Conservation (phyloP, 148 eudicot species). For the Beta vulgaris region DNA sequence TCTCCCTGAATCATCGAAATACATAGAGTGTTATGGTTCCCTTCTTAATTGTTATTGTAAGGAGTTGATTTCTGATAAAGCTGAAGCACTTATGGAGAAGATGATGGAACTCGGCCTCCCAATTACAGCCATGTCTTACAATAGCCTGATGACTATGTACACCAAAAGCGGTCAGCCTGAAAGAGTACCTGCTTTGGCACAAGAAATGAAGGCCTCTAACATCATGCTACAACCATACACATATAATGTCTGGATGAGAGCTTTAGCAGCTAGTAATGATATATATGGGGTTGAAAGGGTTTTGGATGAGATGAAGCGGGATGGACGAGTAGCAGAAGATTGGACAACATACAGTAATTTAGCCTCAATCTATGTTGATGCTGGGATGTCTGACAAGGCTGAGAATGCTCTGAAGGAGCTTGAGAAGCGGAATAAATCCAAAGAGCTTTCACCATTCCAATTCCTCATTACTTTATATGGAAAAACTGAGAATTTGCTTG, state of each 20-base stretch:
- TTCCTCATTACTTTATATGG: constrained; percentile 82
- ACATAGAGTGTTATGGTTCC: constrained; percentile 69
- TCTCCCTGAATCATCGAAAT: constrained; percentile 74
- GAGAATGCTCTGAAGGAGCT: constrained; percentile 88
- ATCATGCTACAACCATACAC: constrained; percentile 72
- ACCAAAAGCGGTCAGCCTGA: constrained; percentile 62
- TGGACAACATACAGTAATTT: constrained; percentile 96
- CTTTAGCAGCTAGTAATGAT: constrained; percentile 69
- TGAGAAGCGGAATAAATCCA: constrained; percentile 55
- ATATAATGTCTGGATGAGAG: constrained; percentile 93
- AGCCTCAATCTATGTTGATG: constrained; percentile 79
- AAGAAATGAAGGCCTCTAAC: constrained; percentile 83
- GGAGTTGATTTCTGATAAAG: constrained; percentile 72
- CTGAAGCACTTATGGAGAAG: constrained; percentile 79
- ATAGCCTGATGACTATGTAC: constrained; percentile 85
- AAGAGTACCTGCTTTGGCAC: constrained; percentile 61
- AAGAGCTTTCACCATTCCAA: constrained; percentile 62
- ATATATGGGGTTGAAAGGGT: constrained; percentile 84
- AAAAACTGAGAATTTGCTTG: constrained; percentile 63
- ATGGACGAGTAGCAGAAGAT: constrained; percentile 74
- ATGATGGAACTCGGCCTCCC: constrained; percentile 86
- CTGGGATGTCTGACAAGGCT: constrained; percentile 63
- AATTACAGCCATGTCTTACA: constrained; percentile 76
- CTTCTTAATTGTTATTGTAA: constrained; percentile 91
- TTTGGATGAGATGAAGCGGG: constrained; percentile 86